phyloP scores from a whole-genome alignment of 129 eudicot species.

The Flaveria sonorensis region DNA sequence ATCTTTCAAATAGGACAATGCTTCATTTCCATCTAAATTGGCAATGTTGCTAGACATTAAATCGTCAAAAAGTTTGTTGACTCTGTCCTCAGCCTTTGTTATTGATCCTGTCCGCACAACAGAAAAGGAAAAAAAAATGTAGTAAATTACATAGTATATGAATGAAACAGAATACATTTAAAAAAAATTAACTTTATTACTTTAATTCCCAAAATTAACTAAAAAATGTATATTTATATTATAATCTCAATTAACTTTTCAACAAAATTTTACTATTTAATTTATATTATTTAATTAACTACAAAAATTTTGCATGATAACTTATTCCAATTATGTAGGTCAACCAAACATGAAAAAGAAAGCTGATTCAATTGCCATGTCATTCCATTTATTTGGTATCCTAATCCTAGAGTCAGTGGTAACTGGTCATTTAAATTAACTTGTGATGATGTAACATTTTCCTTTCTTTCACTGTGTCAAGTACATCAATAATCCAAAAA shows the following conservation, averaged over 20 bases:
- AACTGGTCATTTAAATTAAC: neutral
- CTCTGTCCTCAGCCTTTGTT: constrained; percentile 38
- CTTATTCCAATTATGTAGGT: neutral
- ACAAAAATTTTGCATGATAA: neutral
- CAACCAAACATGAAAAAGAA: neutral
- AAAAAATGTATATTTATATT: neutral
- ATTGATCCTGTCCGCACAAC: constrained; percentile 44
- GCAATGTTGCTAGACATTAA: constrained; percentile 49
- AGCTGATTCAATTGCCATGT: neutral
- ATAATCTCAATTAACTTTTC: neutral
- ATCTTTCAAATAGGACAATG: constrained; percentile 52
- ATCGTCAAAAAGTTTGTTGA: constrained; percentile 48
- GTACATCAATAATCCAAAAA: constrained; percentile 3
- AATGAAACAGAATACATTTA: neutral
- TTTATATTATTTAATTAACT: neutral
- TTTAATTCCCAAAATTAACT: constrained; percentile 1
- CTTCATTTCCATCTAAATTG: constrained; percentile 52
- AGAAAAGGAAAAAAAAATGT: constrained; percentile 5
- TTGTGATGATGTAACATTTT: constrained; percentile 3
- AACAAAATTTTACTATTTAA: neutral
- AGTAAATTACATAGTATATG: constrained; percentile 19
- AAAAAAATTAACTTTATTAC: neutral
- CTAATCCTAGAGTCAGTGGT: neutral
- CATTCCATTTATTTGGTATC: neutral
- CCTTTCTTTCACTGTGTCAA: neutral